Percentiles rank a stretch among this genome's conserved stretches.
Evolutionary conservation across 2,329 filamentous ascomycete species (phyloP).

Genomic region (Boeremia exigua): DNA sequence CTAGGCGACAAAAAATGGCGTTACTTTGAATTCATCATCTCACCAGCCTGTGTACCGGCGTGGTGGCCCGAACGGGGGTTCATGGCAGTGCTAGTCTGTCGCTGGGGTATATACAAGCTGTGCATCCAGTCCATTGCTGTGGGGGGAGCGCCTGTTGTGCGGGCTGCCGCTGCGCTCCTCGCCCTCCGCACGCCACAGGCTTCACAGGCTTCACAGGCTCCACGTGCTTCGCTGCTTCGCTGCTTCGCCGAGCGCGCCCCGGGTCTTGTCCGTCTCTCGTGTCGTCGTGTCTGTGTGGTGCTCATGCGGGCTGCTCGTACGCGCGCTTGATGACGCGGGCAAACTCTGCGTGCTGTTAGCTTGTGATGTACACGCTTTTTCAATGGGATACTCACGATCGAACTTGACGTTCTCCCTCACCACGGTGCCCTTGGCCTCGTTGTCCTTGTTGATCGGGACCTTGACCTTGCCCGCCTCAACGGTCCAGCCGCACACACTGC

Average conservation of each 20-base stretch:
- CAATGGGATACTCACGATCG: slow-evolving; percentile 61
- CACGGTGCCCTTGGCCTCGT: slow-evolving; percentile 90
- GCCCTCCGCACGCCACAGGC: too few relatives aligned
- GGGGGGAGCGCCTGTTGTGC: too few relatives aligned
- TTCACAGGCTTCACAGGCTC: neutral
- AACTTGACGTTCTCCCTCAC: slow-evolving; percentile 95
- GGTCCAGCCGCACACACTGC: slow-evolving; percentile 75
- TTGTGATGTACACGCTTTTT: slow-evolving; percentile 19
- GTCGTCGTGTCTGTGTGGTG: slow-evolving; percentile 14
- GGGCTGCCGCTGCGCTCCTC: too few relatives aligned
- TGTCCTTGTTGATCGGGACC: slow-evolving; percentile 88
- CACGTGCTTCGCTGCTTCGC: too few relatives aligned
- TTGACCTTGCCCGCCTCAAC: slow-evolving; percentile 71
- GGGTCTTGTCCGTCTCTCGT: slow-evolving; percentile 14
- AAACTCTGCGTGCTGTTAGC: slow-evolving; percentile 34
- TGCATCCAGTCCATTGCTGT: too few relatives aligned
- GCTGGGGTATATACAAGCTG: too few relatives aligned
- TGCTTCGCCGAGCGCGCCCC: neutral
- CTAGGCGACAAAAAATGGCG: too few relatives aligned
- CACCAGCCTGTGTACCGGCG: too few relatives aligned
- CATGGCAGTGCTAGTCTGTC: too few relatives aligned
- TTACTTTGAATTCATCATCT: too few relatives aligned
- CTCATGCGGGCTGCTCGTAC: slow-evolving; percentile 48
- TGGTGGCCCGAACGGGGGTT: too few relatives aligned
- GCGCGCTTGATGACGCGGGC: slow-evolving; percentile 45